Evolutionary conservation across 805 yeast species (phyloP).

Genomic region (Metschnikowia hibisci): DNA sequence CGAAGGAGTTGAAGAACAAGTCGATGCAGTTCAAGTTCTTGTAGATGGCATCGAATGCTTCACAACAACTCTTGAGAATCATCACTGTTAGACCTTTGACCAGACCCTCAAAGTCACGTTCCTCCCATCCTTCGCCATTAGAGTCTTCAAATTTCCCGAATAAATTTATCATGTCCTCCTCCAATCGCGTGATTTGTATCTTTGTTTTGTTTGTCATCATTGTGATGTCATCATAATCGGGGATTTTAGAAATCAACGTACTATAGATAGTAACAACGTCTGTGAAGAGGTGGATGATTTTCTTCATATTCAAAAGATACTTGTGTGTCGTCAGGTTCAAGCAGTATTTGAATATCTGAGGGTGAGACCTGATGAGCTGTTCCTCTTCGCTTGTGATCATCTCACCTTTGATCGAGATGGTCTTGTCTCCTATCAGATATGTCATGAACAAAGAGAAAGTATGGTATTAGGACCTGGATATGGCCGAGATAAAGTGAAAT

Average conservation of each 20-base stretch:
- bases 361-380: constrained; percentile 26
- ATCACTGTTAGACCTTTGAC: constrained; percentile 21
- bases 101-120: constrained; percentile 22
- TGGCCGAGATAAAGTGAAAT: background rate
- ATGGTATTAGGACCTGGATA: background rate
- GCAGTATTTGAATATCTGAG: constrained; percentile 31
- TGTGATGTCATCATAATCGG: constrained; percentile 40
- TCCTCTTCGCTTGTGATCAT: constrained; percentile 22
- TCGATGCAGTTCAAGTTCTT: constrained; percentile 34
- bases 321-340: constrained; percentile 28
- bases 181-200: constrained; percentile 23
- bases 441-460: constrained; percentile 23
- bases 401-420: constrained; percentile 23
- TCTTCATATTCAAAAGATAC: constrained; percentile 27
- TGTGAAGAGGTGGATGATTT: constrained; percentile 32
- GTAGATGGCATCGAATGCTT: constrained; percentile 16
- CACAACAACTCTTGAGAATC: constrained; percentile 11
- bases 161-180: constrained; percentile 28
- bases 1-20: constrained; percentile 35
- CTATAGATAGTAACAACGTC: constrained; percentile 40
- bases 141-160: constrained; percentile 20
- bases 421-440: constrained; percentile 36
- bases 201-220: constrained; percentile 25
- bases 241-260: constrained; percentile 35
- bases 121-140: constrained; percentile 25